phyloP scores from a whole-genome alignment of 2,329 filamentous ascomycete genomes.

The Thermothelomyces thermophilus region DNA sequence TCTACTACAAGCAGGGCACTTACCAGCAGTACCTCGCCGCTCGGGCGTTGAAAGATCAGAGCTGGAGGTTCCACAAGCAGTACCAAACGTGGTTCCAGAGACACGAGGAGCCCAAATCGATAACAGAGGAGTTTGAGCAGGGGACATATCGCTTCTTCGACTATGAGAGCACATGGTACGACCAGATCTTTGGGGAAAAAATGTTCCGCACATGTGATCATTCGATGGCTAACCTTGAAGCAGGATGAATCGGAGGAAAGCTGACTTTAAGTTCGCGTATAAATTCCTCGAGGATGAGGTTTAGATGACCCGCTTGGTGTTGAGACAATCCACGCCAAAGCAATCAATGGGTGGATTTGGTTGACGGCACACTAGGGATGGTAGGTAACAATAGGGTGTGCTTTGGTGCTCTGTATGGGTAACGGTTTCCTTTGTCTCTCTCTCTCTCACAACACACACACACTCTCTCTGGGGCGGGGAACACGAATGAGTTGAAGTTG shows the following conservation, averaged over 20 bases:
- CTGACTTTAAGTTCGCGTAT: conserved; percentile 97
- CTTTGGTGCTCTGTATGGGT: conserved; percentile 8
- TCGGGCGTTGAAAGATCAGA: conserved; percentile 95
- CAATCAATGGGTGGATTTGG: background rate
- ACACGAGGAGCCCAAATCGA: conserved; percentile 96
- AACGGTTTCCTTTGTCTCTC: background rate
- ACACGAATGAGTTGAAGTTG: background rate
- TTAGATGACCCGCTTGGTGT: conserved; percentile 7
- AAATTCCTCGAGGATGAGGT: conserved; percentile 96
- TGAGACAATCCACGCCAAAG: background rate
- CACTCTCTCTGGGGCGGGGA: background rate
- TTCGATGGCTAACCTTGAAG: conserved; percentile 9
- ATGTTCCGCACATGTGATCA: background rate
- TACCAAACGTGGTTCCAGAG: conserved; percentile 99
- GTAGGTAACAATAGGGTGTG: conserved; percentile 1
- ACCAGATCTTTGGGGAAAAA: conserved; percentile 17
- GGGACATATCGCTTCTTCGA: conserved; percentile 99
- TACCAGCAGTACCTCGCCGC: conserved; percentile 94
- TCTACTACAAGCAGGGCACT: conserved; percentile 96
- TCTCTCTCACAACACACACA: too few relatives aligned
- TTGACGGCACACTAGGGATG: background rate
- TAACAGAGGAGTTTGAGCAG: conserved; percentile 98
- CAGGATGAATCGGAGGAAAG: conserved; percentile 98
- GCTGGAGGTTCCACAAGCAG: conserved; percentile 98
- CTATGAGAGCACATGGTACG: conserved; percentile 97